Conservation (phyloP, 2,329 filamentous ascomycete species). For the Chaetomium sp. region DNA sequence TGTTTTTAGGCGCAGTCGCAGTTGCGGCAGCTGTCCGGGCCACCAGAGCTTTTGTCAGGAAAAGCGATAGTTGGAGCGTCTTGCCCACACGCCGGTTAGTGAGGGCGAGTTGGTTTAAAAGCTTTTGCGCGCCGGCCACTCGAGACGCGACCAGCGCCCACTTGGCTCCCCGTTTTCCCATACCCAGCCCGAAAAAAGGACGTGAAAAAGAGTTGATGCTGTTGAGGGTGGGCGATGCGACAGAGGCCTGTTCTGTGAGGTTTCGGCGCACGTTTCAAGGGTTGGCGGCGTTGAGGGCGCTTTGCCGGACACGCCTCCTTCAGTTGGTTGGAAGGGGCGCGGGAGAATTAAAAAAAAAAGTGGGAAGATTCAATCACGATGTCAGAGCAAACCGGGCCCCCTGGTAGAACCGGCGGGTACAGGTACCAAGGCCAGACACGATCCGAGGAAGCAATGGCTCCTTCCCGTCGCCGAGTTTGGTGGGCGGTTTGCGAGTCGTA, state of each 20-base stretch:
- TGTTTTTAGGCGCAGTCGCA: not conserved
- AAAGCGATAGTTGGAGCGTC: slow-evolving; percentile 17
- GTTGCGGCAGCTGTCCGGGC: slow-evolving; percentile 13
- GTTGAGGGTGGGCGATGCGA: slow-evolving; percentile 18
- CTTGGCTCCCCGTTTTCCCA: slow-evolving; percentile 16
- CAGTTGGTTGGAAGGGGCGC: slow-evolving; percentile 1
- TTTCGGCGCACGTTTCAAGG: slow-evolving; percentile 25
- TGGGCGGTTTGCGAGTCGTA: not conserved
- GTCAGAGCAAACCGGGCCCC: not conserved
- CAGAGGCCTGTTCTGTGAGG: slow-evolving; percentile 21
- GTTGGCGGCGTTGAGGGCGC: slow-evolving; percentile 12
- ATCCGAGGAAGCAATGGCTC: not conserved
- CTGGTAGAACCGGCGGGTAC: not conserved
- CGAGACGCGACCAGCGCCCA: slow-evolving; percentile 17
- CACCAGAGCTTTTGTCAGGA: slow-evolving; percentile 23
- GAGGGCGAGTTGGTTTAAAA: slow-evolving; percentile 21
- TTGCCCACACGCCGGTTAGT: slow-evolving; percentile 14
- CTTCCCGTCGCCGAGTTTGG: not conserved
- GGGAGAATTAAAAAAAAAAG: slow-evolving; percentile 12
- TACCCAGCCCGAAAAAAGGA: slow-evolving; percentile 9
- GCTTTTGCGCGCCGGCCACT: slow-evolving; percentile 15
- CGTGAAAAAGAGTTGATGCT: not conserved
- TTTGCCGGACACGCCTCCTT: slow-evolving; percentile 14
- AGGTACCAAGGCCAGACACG: not conserved
- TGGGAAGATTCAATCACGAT: slow-evolving; percentile 3